Evolutionary conservation across 1,284 basidiomycete species (phyloP), one percentile per base, ranked within the genome.

Genomic region (Ustanciosporium gigantosporum): DNA sequence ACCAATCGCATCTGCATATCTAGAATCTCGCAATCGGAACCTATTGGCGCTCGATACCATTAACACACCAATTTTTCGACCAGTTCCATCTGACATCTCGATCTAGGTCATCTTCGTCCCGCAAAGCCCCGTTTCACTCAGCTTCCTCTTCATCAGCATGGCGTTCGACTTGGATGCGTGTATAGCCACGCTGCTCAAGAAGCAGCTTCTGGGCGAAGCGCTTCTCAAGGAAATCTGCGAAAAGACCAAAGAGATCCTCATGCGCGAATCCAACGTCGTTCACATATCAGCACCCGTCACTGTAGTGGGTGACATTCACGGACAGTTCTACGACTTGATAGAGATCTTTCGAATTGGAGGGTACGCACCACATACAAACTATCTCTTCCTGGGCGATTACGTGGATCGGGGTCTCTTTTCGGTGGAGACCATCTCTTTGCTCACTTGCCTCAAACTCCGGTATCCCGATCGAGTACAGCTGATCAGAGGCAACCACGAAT

Each of bases 261-360:
- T 98, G 95, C 83, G 91, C 65, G 95, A 99, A 82, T 91, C 89
- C 62, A 99, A 99, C 76, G 95, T 99, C 50, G 92, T 98, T 13
- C 95, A 98, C 76, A 90, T 99, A 69, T 88, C 87, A 58, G 89
- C 93, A 1, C 95, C 95, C n/a, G 92, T 99, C 35, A 98, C 95
- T 1, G 95, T 99, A 23, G 94, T 98, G 23, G 95, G 95, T 45
- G 95, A 99, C 79, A 98, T 99, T 46, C 94, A 99, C 79, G 94
- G 92, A 7, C 59, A 99, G 84, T 99, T 98, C 81, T 95, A 98
- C 82, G 95, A 99, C 82, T 84, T 98, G 69, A 89, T 98, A 77
- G 94, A 98, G 81, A 97, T 98, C 78, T 98, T 98, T 75, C 85
- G 93, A 40, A 98, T 98, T 84, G 94, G 95, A 38, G 94, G 94